A percentile compares a stretch with the other conserved stretches of the same genome.
phyloP scores from a whole-genome alignment of 768 basidiomycete species.

The Panaeolus papilionaceus region DNA sequence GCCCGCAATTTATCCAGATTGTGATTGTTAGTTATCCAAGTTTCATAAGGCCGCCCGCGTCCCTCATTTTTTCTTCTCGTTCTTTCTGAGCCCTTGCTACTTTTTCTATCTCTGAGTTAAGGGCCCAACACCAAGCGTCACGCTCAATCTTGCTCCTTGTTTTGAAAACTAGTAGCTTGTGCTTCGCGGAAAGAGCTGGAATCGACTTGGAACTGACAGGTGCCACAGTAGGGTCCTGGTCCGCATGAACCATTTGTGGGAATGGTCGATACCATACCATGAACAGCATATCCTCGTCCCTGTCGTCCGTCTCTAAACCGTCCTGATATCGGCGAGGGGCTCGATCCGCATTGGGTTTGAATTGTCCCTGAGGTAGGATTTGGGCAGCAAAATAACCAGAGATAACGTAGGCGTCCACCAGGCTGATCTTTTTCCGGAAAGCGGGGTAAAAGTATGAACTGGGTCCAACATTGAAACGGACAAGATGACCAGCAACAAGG shows the following conservation, averaged over 20 bases:
- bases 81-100: slow-evolving; percentile 64
- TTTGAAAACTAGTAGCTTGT: slow-evolving; percentile 69
- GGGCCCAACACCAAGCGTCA: slow-evolving; percentile 94
- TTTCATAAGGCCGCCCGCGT: slow-evolving; percentile 62
- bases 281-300: slow-evolving; percentile 88
- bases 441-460: slow-evolving; percentile 62
- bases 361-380: slow-evolving; percentile 68
- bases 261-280: slow-evolving; percentile 73
- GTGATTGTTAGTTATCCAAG: slow-evolving; percentile 27
- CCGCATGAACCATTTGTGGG: slow-evolving; percentile 33
- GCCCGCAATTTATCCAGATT: slow-evolving; percentile 3
- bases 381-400: slow-evolving; percentile 86
- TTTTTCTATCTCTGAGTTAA: slow-evolving; percentile 90
- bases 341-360: slow-evolving; percentile 53
- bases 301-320: slow-evolving; percentile 87
- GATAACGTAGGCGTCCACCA: slow-evolving; percentile 80
- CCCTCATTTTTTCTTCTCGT: slow-evolving; percentile 70
- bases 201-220: slow-evolving; percentile 38
- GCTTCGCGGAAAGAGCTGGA: slow-evolving; percentile 61
- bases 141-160: slow-evolving; percentile 87
- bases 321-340: slow-evolving; percentile 85
- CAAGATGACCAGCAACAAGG: slow-evolving; percentile 76
- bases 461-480: slow-evolving; percentile 72
- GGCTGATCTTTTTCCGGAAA: slow-evolving; percentile 58
- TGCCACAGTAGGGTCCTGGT: slow-evolving; percentile 34